A percentile compares a stretch with the other conserved stretches of the same genome.
phyloP scores from a whole-genome alignment of 768 basidiomycete genomes.

The Leccinum truebloodii region DNA sequence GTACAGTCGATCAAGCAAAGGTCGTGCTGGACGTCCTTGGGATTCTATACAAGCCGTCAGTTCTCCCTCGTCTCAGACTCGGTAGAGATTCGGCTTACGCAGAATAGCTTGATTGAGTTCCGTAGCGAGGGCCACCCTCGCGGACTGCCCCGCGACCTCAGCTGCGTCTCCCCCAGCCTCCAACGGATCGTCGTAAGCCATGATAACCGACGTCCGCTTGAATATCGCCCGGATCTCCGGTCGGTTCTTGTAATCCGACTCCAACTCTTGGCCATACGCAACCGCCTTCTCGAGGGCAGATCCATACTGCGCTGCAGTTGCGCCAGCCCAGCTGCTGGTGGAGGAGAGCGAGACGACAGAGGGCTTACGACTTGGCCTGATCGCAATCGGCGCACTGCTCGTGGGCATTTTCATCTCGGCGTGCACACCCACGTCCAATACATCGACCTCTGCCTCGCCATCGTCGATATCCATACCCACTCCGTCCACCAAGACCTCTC shows the following conservation, averaged over 20 bases:
- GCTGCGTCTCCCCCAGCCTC: slow-evolving; percentile 65
- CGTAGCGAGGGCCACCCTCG: slow-evolving; percentile 64
- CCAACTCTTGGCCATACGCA: slow-evolving; percentile 70
- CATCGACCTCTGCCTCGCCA: slow-evolving; percentile 35
- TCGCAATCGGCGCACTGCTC: slow-evolving; percentile 30
- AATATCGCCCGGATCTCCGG: slow-evolving; percentile 66
- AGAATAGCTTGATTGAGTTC: slow-evolving; percentile 83
- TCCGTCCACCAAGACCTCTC: slow-evolving; percentile 43
- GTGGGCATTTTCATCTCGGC: slow-evolving; percentile 14
- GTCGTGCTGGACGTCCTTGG: slow-evolving; percentile 69
- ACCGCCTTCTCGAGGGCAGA: slow-evolving; percentile 65
- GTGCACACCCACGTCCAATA: slow-evolving; percentile 11
- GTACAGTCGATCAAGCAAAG: slow-evolving; percentile 75
- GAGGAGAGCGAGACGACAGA: slow-evolving; percentile 31
- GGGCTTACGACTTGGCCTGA: slow-evolving; percentile 32
- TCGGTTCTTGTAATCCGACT: slow-evolving; percentile 66
- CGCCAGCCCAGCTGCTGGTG: slow-evolving; percentile 24
- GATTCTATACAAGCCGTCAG: slow-evolving; percentile 52
- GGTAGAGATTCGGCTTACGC: slow-evolving; percentile 46
- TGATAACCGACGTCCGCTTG: slow-evolving; percentile 74
- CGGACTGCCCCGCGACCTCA: slow-evolving; percentile 66
- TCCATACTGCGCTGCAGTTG: slow-evolving; percentile 47
- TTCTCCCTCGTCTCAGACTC: not conserved
- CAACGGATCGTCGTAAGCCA: slow-evolving; percentile 77
- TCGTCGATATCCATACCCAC: slow-evolving; percentile 62